These are phyloP conservation scores for Cyclostephanos invisitatus DNA, from an alignment of 108 stramenopile genomes.

Conservation along the genomic window DNA sequence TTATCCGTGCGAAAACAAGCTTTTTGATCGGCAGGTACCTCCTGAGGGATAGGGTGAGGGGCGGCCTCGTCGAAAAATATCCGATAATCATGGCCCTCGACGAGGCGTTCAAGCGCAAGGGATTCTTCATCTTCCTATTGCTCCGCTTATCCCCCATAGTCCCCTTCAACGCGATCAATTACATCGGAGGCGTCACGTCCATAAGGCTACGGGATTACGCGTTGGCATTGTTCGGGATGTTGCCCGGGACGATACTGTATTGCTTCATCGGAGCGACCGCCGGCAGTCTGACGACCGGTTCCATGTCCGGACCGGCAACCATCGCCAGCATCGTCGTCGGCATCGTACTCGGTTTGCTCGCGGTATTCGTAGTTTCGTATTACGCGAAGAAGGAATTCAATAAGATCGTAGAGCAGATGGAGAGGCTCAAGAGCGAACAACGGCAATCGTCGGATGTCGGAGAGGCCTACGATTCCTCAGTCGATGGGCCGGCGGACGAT, in stretches of 20 bases:
- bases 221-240: slow-evolving; percentile 57
- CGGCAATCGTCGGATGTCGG: neutral
- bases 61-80: slow-evolving; percentile 54
- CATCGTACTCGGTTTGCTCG: slow-evolving; percentile 58
- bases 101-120: slow-evolving; percentile 62
- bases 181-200: slow-evolving; percentile 66
- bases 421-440: neutral
- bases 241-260: slow-evolving; percentile 77
- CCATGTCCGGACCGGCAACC: slow-evolving; percentile 28
- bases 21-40: slow-evolving; percentile 74
- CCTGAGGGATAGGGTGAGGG: slow-evolving; percentile 57
- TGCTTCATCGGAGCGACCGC: slow-evolving; percentile 79
- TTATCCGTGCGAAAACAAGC: neutral
- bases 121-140: slow-evolving; percentile 66
- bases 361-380: slow-evolving; percentile 61
- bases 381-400: slow-evolving; percentile 76
- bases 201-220: slow-evolving; percentile 52
- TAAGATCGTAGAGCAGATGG: slow-evolving; percentile 43
- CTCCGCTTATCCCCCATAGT: slow-evolving; percentile 70
- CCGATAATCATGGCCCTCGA: slow-evolving; percentile 60
- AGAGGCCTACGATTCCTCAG: neutral
- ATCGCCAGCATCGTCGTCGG: slow-evolving; percentile 53
- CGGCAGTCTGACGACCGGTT: slow-evolving; percentile 47
- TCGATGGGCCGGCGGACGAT: neutral
- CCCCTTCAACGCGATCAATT: slow-evolving; percentile 74